These are phyloP conservation scores for Lentinula edodes DNA, from an alignment of 768 basidiomycete species.

Conservation along the genomic window DNA sequence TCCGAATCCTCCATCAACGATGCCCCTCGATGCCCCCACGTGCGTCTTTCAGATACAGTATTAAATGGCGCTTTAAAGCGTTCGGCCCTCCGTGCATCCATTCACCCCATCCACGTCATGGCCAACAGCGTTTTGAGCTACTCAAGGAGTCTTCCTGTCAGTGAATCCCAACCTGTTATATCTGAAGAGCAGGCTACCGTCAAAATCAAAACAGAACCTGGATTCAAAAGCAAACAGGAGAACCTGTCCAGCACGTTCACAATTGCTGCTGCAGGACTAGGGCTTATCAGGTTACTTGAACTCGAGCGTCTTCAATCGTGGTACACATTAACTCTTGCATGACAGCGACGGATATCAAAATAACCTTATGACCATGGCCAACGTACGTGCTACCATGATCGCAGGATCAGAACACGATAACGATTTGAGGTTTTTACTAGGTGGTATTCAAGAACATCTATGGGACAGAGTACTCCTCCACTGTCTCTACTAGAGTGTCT, in stretches of 20 bases:
- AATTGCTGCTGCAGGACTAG: constrained; percentile 59
- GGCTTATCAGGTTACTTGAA: constrained; percentile 35
- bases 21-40: not conserved
- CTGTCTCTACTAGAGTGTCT: constrained; percentile 61
- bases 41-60: not conserved
- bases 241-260: constrained; percentile 55
- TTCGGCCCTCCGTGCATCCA: not conserved
- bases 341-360: constrained; percentile 39
- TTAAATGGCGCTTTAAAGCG: not conserved
- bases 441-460: constrained; percentile 64
- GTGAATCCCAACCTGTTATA: not conserved
- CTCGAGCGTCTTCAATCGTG: not conserved
- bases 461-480: constrained; percentile 53
- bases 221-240: constrained; percentile 28
- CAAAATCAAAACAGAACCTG: constrained; percentile 16
- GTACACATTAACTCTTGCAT: not conserved
- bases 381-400: constrained; percentile 30
- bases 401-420: constrained; percentile 1
- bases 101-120: not conserved
- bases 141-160: not conserved
- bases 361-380: constrained; percentile 65
- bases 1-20: not conserved
- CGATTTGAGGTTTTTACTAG: constrained; percentile 21
- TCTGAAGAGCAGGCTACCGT: constrained; percentile 15
- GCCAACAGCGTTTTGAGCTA: not conserved